These are phyloP conservation scores for Ramaria rubella DNA, from an alignment of 768 basidiomycete genomes.

Conservation along the genomic window DNA sequence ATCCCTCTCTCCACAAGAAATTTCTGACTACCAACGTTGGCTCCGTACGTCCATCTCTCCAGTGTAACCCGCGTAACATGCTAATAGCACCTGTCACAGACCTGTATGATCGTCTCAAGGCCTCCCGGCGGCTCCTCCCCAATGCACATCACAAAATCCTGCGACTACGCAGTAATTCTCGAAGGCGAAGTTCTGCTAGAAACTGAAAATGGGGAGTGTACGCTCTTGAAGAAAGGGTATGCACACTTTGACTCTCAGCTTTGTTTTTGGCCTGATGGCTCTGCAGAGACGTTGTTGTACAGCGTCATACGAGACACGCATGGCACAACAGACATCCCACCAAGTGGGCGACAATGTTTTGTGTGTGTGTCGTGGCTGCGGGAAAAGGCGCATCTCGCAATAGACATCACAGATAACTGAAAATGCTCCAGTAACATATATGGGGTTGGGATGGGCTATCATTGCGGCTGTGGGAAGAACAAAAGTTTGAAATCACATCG, in stretches of 20 bases:
- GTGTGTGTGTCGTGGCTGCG: neutral
- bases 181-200: conserved; percentile 3
- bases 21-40: neutral
- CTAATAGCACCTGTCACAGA: neutral
- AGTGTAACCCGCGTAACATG: neutral
- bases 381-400: too few species aligned
- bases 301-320: conserved; percentile 3
- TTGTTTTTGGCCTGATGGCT: neutral
- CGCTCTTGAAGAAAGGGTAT: neutral
- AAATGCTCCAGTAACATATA: too few species aligned
- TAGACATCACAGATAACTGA: too few species aligned
- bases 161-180: conserved; percentile 1
- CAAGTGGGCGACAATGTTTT: neutral
- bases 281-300: conserved; percentile 6
- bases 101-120: neutral
- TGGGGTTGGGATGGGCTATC: too few species aligned
- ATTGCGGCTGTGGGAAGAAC: too few species aligned
- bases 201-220: neutral
- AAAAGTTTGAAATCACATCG: too few species aligned
- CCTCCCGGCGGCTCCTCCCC: neutral
- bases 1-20: neutral
- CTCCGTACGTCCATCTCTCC: neutral
- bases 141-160: neutral
- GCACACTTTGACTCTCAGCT: neutral
- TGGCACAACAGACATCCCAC: neutral